phyloP scores from a whole-genome alignment of 371 early-diverging fungal genomes.

The Apophysomyces variabilis region DNA sequence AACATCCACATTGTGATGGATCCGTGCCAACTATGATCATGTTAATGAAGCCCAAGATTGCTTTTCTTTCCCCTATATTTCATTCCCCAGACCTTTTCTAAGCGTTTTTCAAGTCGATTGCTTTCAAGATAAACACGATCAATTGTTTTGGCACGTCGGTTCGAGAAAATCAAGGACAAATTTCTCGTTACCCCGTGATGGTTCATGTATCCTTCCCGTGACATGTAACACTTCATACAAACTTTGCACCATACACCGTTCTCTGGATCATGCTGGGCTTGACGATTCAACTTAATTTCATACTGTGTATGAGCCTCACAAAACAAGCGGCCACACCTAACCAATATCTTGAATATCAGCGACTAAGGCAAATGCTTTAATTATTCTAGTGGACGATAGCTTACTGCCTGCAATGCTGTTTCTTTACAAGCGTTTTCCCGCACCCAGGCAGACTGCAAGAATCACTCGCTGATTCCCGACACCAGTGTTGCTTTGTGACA shows the following conservation, averaged over 20 bases:
- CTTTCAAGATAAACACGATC: constrained; percentile 77
- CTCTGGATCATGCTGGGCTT: constrained; percentile 75
- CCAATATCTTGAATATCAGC: neutral
- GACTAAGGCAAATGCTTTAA: neutral
- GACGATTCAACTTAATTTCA: constrained; percentile 68
- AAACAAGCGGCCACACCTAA: constrained; percentile 74
- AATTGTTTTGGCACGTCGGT: constrained; percentile 60
- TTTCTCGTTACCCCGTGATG: constrained; percentile 57
- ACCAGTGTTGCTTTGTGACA: constrained; percentile 63
- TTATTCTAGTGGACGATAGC: neutral
- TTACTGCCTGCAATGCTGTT: constrained; percentile 55
- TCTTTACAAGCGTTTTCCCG: constrained; percentile 38
- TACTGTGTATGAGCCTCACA: constrained; percentile 75
- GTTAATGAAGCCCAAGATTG: neutral
- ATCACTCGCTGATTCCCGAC: constrained; percentile 47
- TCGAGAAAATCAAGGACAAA: constrained; percentile 60
- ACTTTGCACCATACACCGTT: constrained; percentile 79
- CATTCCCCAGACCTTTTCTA: constrained; percentile 66
- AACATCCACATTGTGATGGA: constrained; percentile 42
- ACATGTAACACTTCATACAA: constrained; percentile 70
- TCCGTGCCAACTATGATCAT: constrained; percentile 35
- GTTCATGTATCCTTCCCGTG: constrained; percentile 57
- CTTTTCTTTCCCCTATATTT: too few species aligned
- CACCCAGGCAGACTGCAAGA: constrained; percentile 51
- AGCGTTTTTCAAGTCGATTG: constrained; percentile 85